Conservation (phyloP, 2,329 filamentous ascomycete genomes). For the Colletotrichum cordylinicola region DNA sequence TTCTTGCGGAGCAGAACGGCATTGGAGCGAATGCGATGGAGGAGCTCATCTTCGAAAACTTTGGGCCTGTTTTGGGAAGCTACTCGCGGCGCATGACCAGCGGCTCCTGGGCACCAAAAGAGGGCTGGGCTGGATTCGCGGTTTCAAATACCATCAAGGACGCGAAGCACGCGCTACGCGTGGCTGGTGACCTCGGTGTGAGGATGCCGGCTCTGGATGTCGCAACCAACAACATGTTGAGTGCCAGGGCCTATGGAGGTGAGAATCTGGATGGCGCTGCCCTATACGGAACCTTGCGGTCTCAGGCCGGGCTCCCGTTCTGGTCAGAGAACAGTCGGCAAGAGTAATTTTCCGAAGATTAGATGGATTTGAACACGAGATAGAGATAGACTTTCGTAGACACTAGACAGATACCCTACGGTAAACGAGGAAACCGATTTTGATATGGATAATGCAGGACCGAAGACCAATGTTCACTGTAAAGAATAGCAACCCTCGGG, state of each 20-base stretch:
- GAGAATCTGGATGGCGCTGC: constrained; percentile 48
- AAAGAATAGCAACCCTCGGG: neutral
- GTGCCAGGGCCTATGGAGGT: neutral
- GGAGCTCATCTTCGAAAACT: constrained; percentile 45
- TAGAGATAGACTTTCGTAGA: neutral
- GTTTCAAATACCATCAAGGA: constrained; percentile 58
- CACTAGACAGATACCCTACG: neutral
- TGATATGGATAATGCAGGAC: neutral
- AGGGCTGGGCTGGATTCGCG: constrained; percentile 48
- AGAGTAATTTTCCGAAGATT: neutral
- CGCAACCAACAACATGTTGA: constrained; percentile 3
- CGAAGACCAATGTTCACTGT: neutral
- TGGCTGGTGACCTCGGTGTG: constrained; percentile 43
- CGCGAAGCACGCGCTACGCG: constrained; percentile 51
- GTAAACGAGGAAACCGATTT: neutral
- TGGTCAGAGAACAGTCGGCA: constrained; percentile 36
- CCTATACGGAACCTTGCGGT: constrained; percentile 53
- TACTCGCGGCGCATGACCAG: constrained; percentile 43
- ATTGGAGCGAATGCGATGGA: constrained; percentile 46
- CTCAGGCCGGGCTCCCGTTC: constrained; percentile 48
- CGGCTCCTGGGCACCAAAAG: constrained; percentile 40
- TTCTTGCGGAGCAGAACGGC: constrained; percentile 50
- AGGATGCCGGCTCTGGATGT: constrained; percentile 44
- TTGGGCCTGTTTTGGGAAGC: constrained; percentile 39
- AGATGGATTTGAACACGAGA: neutral